Conservation (phyloP, 139 green algal genomes). For the Mychonastes homosphaera region DNA sequence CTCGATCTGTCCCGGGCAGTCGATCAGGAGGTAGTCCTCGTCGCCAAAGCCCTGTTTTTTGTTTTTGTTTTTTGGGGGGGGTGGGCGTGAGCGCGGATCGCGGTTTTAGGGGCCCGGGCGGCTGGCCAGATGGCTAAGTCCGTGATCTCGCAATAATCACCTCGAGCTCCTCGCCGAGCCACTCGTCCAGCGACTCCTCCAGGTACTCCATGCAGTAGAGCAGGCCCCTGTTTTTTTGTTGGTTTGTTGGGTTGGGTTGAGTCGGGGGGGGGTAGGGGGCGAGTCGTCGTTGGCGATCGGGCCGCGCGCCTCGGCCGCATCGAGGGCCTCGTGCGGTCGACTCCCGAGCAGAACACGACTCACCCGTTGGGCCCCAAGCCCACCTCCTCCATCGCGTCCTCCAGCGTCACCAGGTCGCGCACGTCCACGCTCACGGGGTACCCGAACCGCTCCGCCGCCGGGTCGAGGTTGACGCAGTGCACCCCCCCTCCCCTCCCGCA, state of each 20-base stretch:
- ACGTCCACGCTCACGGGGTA: slow-evolving; percentile 87
- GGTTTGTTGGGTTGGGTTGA: not conserved
- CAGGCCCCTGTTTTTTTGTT: slow-evolving; percentile 60
- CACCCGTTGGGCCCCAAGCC: slow-evolving; percentile 91
- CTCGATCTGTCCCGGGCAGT: slow-evolving; percentile 97
- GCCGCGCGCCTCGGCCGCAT: too few relatives aligned
- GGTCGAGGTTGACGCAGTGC: slow-evolving; percentile 93
- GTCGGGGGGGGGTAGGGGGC: not conserved
- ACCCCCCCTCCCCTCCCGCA: slow-evolving; percentile 64
- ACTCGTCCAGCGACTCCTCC: slow-evolving; percentile 93
- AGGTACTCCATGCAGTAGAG: slow-evolving; percentile 99
- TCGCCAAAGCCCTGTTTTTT: slow-evolving; percentile 80
- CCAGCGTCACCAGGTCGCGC: slow-evolving; percentile 74
- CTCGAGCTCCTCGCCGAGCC: slow-evolving; percentile 80
- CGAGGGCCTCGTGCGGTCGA: too few relatives aligned
- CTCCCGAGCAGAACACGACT: too few relatives aligned
- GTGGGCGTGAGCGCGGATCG: too few relatives aligned
- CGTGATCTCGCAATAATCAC: too few relatives aligned
- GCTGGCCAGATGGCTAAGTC: too few relatives aligned
- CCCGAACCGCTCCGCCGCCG: slow-evolving; percentile 85
- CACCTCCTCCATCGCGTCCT: slow-evolving; percentile 94
- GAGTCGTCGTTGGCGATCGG: not conserved
- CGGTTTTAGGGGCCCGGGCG: too few relatives aligned
- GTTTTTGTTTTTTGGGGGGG: too few relatives aligned
- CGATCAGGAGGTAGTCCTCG: slow-evolving; percentile 96